These are phyloP conservation scores for Tulasnella calospora DNA, from an alignment of 768 basidiomycete genomes.

Conservation along the genomic window DNA sequence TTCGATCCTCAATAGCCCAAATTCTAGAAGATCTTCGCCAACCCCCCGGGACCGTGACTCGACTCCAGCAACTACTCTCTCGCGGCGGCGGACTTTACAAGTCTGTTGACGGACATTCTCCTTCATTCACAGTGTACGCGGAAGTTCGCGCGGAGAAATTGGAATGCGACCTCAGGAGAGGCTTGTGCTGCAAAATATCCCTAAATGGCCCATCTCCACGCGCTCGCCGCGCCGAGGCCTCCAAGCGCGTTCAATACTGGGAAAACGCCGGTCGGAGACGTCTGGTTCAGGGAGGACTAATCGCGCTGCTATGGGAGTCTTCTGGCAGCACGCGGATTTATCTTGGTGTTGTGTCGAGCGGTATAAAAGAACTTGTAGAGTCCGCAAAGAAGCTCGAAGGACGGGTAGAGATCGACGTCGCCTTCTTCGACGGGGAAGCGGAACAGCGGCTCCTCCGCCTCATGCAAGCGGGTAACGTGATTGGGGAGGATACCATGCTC, in stretches of 20 bases:
- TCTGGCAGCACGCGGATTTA: conserved; percentile 36
- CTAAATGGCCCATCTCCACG: conserved; percentile 54
- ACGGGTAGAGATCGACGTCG: conserved; percentile 46
- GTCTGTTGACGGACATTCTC: background rate
- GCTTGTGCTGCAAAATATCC: conserved; percentile 46
- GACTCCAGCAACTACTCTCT: conserved; percentile 24
- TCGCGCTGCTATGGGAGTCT: conserved; percentile 48
- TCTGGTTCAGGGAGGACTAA: conserved; percentile 58
- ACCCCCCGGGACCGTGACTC: conserved; percentile 11
- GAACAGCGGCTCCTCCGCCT: conserved; percentile 41
- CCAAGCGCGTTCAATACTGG: conserved; percentile 54
- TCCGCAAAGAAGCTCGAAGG: conserved; percentile 39
- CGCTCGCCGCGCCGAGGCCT: conserved; percentile 43
- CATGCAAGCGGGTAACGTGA: conserved; percentile 2
- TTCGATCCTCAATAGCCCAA: conserved; percentile 49
- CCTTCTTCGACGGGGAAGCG: conserved; percentile 60
- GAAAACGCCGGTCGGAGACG: conserved; percentile 55
- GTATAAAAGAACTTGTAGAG: conserved; percentile 44
- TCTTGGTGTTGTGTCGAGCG: conserved; percentile 51
- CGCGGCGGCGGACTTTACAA: conserved; percentile 33
- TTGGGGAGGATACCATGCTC: conserved; percentile 31
- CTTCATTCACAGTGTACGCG: conserved; percentile 31
- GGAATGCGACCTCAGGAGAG: conserved; percentile 37
- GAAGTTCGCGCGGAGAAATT: conserved; percentile 25
- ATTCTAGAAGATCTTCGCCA: conserved; percentile 45